phyloP scores from a whole-genome alignment of 2,329 filamentous ascomycete species.

The Pseudogymnoascus destructans region DNA sequence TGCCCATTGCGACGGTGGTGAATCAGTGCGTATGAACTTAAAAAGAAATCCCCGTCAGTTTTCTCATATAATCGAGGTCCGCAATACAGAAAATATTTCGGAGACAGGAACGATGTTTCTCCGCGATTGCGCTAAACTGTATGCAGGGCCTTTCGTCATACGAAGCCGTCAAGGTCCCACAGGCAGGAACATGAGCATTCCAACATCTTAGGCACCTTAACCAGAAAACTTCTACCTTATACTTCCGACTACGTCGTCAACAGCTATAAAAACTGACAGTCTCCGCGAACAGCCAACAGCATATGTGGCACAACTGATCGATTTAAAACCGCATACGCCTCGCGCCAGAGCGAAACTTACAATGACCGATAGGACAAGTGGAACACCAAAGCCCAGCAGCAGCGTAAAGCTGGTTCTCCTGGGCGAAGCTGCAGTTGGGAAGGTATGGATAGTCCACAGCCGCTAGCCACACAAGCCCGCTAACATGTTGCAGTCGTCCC shows the following conservation, averaged over 20 bases:
- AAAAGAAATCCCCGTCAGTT: slow-evolving; percentile 6
- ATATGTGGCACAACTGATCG: background rate
- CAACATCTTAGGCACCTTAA: slow-evolving; percentile 1
- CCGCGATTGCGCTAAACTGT: slow-evolving; percentile 7
- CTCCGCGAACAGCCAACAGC: background rate
- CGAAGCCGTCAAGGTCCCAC: slow-evolving; percentile 8
- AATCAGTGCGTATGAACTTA: background rate
- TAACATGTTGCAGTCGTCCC: slow-evolving; percentile 58
- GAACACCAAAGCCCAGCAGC: slow-evolving; percentile 86
- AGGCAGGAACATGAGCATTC: slow-evolving; percentile 7
- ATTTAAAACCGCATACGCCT: background rate
- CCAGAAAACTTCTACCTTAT: background rate
- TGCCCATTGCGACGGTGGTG: slow-evolving; percentile 21
- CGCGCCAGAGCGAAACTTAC: background rate
- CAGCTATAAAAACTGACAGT: background rate
- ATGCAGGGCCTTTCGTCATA: slow-evolving; percentile 10
- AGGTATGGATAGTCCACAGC: slow-evolving; percentile 44
- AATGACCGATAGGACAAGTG: slow-evolving; percentile 61
- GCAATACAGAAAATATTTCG: slow-evolving; percentile 10
- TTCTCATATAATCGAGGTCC: slow-evolving; percentile 6
- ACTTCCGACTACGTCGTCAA: background rate
- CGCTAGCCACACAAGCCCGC: background rate
- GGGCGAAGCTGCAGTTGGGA: slow-evolving; percentile 94
- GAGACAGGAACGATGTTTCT: slow-evolving; percentile 5
- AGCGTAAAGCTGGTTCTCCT: slow-evolving; percentile 98